Conservation (phyloP, 1,284 basidiomycete genomes). For the Cryptococcus amylolentus region DNA sequence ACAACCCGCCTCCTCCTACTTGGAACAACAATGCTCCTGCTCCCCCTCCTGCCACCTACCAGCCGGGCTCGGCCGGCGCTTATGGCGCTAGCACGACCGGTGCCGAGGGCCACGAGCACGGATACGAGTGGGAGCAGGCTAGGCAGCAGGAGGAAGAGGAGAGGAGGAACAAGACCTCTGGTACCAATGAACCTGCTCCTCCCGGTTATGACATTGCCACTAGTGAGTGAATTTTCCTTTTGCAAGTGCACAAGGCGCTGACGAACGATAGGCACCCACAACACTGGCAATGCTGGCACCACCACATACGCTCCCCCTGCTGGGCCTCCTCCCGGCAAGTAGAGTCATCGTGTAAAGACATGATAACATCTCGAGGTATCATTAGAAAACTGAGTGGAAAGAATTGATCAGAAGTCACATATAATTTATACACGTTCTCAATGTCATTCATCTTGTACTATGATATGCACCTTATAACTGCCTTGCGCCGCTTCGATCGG, state of each 20-base stretch:
- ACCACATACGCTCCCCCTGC: conserved; percentile 27
- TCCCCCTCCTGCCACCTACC: conserved; percentile 36
- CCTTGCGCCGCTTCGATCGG: too few species aligned
- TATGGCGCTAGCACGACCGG: conserved; percentile 19
- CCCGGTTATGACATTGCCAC: conserved; percentile 41
- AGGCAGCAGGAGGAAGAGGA: conserved; percentile 38
- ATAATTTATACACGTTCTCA: too few species aligned
- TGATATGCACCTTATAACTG: too few species aligned
- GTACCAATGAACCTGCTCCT: conserved; percentile 11
- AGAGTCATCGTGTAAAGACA: too few species aligned
- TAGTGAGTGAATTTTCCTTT: conserved; percentile 16
- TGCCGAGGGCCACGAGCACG: conserved; percentile 32
- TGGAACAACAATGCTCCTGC: conserved; percentile 14
- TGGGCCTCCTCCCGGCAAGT: conserved; percentile 27
- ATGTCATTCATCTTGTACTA: too few species aligned
- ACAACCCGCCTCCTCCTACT: conserved; percentile 35
- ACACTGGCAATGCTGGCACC: conserved; percentile 12
- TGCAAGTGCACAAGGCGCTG: not conserved
- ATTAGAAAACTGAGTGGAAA: too few species aligned
- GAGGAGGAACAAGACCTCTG: conserved; percentile 11
- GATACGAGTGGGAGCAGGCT: conserved; percentile 48
- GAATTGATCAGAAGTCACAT: too few species aligned
- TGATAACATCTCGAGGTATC: too few species aligned
- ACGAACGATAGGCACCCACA: conserved; percentile 7
- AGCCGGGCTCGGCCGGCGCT: conserved; percentile 35